Base-by-base conservation (phyloP, 1,284 basidiomycete genomes). In the Fomes fomentarius region DNA sequence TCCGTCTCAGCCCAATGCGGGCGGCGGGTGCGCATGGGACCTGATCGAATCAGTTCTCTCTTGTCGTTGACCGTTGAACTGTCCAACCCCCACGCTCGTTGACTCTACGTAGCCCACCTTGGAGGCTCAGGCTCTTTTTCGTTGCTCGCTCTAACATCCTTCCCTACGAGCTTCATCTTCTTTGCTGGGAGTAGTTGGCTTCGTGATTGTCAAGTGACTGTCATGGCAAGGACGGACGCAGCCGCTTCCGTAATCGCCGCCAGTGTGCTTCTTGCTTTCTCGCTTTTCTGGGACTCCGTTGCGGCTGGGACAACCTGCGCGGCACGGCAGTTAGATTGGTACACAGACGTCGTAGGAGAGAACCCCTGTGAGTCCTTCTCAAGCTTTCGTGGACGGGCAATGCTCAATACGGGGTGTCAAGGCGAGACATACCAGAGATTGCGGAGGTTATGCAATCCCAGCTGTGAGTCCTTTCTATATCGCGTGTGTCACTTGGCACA, bases 271-370 rank as follows among this genome's bases (percentile, higher is more conserved):
- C 21, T 40, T 22, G 38, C 21, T 11, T 24, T 40, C 22, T 40
- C 38, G 21, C 11, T 24, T 15, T 40, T 40, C 22, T 24, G 19
- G 38, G 38, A 24, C 21, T 40, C 22, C 11, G 21, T 22, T 40
- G 14, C 2, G 38, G 38, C 38, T 10, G 38, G 21, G 22, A 56
- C 51, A 11, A 35, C 48, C 8, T 57, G 56, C 40, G 51, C 56
- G 21, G 38, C 46, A 2, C 17, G 24, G 2, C 50, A 54, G 33
- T 24, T 55, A 25, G 50, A 54, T n/a, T 58, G 57, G 57, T 58
- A 58, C 33, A 58, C 47, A 2, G 25, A 38, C 14, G 45, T 46
- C 3, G 57, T 58, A 4, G 57, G 57, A 14, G 57, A 58, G 24
- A 52, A 50, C 14, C 52, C 57, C n/a, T 58, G 57, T 58, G 25